Conservation (phyloP, 768 basidiomycete species). For the Pisolithus microcarpus region DNA sequence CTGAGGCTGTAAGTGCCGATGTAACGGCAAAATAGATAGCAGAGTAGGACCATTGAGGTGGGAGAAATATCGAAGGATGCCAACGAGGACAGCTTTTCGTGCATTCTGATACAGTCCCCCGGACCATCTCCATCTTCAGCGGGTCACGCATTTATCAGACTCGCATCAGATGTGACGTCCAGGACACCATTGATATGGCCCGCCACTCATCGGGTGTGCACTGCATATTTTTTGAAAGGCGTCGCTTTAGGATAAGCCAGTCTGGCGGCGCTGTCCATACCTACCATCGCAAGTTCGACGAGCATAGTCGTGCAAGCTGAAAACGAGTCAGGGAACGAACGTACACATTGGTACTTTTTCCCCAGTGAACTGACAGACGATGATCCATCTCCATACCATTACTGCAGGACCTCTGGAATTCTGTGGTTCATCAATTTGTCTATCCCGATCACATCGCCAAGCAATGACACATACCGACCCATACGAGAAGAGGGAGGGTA, state of each 20-base stretch:
- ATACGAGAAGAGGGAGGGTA: constrained; percentile 62
- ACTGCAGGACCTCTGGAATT: constrained; percentile 71
- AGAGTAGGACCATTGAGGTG: no score
- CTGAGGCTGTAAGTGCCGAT: no score
- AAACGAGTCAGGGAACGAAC: background rate
- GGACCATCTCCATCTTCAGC: no score
- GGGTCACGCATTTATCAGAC: no score
- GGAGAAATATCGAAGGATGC: no score
- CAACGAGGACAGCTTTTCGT: no score
- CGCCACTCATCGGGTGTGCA: constrained; percentile 65
- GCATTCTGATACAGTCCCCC: no score
- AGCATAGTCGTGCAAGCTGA: constrained; percentile 50
- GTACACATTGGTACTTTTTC: background rate
- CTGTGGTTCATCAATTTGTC: constrained; percentile 25
- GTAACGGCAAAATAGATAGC: no score
- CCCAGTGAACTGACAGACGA: constrained; percentile 42
- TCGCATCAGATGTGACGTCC: no score
- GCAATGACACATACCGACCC: constrained; percentile 45
- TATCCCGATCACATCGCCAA: background rate
- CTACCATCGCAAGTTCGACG: constrained; percentile 73
- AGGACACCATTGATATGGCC: constrained; percentile 47
- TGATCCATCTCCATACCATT: constrained; percentile 71
- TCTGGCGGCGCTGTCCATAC: constrained; percentile 24
- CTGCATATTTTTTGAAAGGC: constrained; percentile 36
- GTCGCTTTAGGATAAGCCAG: background rate